phyloP scores from a whole-genome alignment of 208 protist species.

The Acanthamoeba royreba region DNA sequence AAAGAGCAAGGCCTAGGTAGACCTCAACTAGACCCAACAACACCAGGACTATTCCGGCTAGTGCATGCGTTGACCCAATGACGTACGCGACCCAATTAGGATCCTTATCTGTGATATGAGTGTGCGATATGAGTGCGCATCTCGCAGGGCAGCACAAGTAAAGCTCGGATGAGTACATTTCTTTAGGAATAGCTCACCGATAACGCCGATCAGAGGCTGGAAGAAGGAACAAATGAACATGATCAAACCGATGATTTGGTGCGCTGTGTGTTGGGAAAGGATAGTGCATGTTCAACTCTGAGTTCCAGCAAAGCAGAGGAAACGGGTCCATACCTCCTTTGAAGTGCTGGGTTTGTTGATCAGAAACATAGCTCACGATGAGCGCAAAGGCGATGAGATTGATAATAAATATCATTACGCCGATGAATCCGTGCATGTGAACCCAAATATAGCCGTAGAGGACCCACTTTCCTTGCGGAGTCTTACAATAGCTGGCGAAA shows the following conservation, averaged over 20 bases:
- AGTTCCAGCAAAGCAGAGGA: neutral
- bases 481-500: constrained; percentile 7
- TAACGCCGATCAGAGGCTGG: neutral
- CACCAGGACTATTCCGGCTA: neutral
- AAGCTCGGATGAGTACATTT: neutral
- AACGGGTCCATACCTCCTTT: neutral
- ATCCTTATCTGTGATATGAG: neutral
- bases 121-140: no score
- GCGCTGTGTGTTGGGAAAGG: neutral
- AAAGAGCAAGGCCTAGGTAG: constrained; percentile 13
- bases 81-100: neutral
- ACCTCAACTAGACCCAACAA: neutral
- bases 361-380: neutral
- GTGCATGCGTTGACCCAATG: neutral
- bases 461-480: neutral
- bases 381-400: constrained; percentile 21
- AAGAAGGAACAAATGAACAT: constrained; percentile 29
- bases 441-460: constrained; percentile 20
- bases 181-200: constrained; percentile 24
- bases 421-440: neutral
- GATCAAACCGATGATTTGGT: neutral
- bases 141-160: neutral
- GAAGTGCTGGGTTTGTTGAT: neutral
- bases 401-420: neutral
- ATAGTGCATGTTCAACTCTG: neutral